Evolutionary conservation across 2,329 filamentous ascomycete genomes (phyloP), one percentile per base, ranked within the genome.

Genomic region (Tolypocladium inflatum): DNA sequence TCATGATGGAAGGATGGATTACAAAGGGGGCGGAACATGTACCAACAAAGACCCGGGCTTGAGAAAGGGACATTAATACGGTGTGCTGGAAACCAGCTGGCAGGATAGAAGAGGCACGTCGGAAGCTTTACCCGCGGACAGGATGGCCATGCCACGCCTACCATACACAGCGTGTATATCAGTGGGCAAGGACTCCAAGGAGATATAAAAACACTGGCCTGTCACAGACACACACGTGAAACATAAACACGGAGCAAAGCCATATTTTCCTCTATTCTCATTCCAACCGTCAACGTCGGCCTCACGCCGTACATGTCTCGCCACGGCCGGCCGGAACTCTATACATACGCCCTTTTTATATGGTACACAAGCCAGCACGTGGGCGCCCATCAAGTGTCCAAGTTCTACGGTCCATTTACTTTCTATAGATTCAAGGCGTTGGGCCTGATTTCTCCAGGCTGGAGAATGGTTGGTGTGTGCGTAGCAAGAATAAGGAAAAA

Each of bases 331-430:
- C 48, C 23, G 33, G 37, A n/a, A 35, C 10, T 51, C 48, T 35
- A 51, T 35, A n/a, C 19, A 51, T n/a, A 33, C 17, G 30, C 48
- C 48, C 4, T 35, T n/a, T 38, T 13, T 51, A 10, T 33, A 30
- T 55, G 53, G 53, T 33, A 54, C 38, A 42, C 53, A 55, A 55
- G 53, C 23, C 38, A 55, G 53, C 53, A 55, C 53, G 53, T 30
- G 53, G 53, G 53, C 53, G 38, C 53, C 38, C 37, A n/a, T 55
- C 53, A 43, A 55, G 38, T 55, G 53, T 55, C 53, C 53, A 55
- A 55, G 53, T 55, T 55, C 53, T 55, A 55, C 53, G 53, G 39
- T 55, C 38, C 53, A 55, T 55, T 55, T 39, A 30, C 37, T 55
- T 55, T 55, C 53, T 55, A 55, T 55, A 55, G 15, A 54, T 51